Percentiles rank a stretch among this genome's conserved stretches.
phyloP scores from a whole-genome alignment of 768 basidiomycete genomes.

The Royoungia palumana region DNA sequence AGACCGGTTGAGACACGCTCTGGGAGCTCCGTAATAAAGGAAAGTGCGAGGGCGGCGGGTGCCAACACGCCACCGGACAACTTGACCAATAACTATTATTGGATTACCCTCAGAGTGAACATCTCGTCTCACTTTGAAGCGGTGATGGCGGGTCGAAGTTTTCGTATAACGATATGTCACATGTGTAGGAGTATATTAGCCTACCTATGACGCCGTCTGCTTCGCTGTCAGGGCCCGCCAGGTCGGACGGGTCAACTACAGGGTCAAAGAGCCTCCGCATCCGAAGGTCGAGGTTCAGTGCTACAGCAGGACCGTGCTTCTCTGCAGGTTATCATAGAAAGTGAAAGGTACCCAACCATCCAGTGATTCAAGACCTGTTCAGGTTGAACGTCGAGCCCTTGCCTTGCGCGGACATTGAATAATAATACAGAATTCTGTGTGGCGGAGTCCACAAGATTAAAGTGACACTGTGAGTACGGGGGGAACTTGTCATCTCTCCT shows the following conservation, averaged over 20 bases:
- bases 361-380: too few species aligned
- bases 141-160: constrained; percentile 2
- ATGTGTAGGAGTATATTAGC: neutral
- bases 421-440: neutral
- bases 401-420: too few species aligned
- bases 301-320: neutral
- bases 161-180: constrained; percentile 12
- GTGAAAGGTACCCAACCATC: too few species aligned
- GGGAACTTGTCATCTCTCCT: neutral
- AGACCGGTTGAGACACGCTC: too few species aligned
- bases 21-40: constrained; percentile 10
- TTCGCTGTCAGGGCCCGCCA: constrained; percentile 5
- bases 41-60: constrained; percentile 13
- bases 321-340: constrained; percentile 1
- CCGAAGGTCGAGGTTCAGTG: too few species aligned
- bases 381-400: too few species aligned
- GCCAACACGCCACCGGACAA: constrained; percentile 12
- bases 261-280: neutral
- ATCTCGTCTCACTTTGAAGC: constrained; percentile 12
- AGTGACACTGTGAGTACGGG: neutral
- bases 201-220: constrained; percentile 4
- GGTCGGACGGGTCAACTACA: neutral
- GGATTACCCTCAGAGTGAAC: constrained; percentile 1
- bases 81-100: neutral
- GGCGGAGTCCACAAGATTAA: too few species aligned